Conservation (phyloP, 495 filamentous ascomycete species). For the Talaromyces borbonicus region DNA sequence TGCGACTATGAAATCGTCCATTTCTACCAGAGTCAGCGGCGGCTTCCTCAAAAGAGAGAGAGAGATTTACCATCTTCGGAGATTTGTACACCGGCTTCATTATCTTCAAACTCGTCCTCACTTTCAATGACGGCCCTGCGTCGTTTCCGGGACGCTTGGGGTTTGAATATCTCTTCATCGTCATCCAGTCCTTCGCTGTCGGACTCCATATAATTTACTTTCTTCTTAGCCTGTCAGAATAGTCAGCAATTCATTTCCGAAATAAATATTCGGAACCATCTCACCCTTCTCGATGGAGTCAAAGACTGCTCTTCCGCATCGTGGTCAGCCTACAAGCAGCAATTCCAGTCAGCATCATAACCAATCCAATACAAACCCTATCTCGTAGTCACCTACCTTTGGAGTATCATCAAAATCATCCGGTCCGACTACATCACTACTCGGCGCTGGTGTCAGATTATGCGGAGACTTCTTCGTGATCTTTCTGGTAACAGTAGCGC, state of each 20-base stretch:
- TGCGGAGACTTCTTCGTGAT: slow-evolving; percentile 14
- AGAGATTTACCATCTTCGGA: slow-evolving; percentile 52
- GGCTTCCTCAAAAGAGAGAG: background rate
- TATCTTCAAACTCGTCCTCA: slow-evolving; percentile 62
- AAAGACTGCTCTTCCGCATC: slow-evolving; percentile 13
- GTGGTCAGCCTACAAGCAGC: background rate
- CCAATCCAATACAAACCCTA: background rate
- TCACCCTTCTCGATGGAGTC: slow-evolving; percentile 40
- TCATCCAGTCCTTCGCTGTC: slow-evolving; percentile 47
- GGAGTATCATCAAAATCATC: slow-evolving; percentile 25
- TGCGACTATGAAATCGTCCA: slow-evolving; percentile 75
- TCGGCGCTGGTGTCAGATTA: slow-evolving; percentile 65
- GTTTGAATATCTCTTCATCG: slow-evolving; percentile 41
- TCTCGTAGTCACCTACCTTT: slow-evolving; percentile 22
- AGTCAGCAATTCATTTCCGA: slow-evolving; percentile 8
- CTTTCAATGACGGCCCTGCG: slow-evolving; percentile 43
- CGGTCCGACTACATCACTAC: slow-evolving; percentile 52
- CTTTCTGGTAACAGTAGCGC: slow-evolving; percentile 13
- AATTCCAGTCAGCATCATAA: slow-evolving; percentile 6
- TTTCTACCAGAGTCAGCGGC: slow-evolving; percentile 39
- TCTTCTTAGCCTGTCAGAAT: slow-evolving; percentile 30
- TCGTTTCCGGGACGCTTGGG: slow-evolving; percentile 33
- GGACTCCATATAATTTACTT: slow-evolving; percentile 38
- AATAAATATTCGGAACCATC: background rate
- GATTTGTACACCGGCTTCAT: slow-evolving; percentile 39